phyloP scores from a whole-genome alignment of 2,329 filamentous ascomycete genomes.

The Paraphoma chrysanthemicola region DNA sequence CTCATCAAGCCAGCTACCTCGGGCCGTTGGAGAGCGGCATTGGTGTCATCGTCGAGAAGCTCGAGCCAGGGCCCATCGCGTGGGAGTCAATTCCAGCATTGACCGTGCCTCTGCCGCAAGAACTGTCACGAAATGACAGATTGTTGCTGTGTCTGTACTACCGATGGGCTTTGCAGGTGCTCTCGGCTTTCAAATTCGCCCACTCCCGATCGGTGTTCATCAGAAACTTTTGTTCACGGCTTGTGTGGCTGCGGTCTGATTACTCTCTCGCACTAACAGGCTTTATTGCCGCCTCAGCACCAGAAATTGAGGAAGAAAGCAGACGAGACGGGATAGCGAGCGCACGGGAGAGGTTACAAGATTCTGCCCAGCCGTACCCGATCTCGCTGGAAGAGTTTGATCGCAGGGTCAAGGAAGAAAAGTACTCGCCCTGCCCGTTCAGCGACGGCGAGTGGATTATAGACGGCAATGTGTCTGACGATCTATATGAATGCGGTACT shows the following conservation, averaged over 20 bases:
- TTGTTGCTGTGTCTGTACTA: constrained; percentile 13
- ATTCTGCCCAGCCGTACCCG: background rate
- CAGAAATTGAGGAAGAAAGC: background rate
- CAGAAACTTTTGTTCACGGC: constrained; percentile 2
- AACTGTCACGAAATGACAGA: background rate
- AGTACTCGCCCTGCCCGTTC: background rate
- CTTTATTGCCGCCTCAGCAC: constrained; percentile 1
- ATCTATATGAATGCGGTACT: background rate
- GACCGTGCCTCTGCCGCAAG: background rate
- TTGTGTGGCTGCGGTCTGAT: constrained; percentile 11
- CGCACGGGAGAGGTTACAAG: background rate
- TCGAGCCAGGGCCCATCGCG: constrained; percentile 2
- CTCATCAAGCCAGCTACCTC: background rate
- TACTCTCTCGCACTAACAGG: constrained; percentile 13
- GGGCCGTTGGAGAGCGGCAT: background rate
- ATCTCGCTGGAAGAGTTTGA: background rate
- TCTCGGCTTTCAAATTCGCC: constrained; percentile 7
- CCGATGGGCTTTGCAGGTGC: constrained; percentile 14
- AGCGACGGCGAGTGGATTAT: background rate
- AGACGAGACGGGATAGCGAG: background rate
- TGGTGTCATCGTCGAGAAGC: constrained; percentile 4
- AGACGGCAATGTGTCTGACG: background rate
- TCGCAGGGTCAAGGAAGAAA: background rate
- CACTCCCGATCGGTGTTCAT: constrained; percentile 11
- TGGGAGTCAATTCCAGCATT: constrained; percentile 2